Base-by-base conservation (phyloP, 352 stramenopile species). In the Globisporangium recalcitrans region DNA sequence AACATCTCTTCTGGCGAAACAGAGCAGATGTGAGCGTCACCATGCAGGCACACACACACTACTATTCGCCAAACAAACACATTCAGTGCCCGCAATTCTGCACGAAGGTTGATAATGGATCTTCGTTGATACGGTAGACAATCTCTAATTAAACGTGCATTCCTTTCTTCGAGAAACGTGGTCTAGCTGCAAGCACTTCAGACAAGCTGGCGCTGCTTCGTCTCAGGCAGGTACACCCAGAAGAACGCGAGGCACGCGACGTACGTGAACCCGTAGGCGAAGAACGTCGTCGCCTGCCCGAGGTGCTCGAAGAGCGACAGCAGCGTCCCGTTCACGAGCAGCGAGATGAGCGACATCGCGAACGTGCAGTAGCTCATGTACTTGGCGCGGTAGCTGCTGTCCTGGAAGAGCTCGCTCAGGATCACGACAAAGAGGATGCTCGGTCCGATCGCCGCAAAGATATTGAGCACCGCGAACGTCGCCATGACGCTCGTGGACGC, bases 341-440 rank as follows among this genome's bases (percentile, higher is more conserved):
- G 70, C 56, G 86, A 93, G 53, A 93, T 84, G 54, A 91, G 75
- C 54, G 85, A 95, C 85, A 95, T 95, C 42, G 83, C 69, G 65
- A 95, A 95, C 42, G 85, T 95, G 64, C 85, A 95, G 72, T 91
- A 93, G 75, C 85, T 93, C 83, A 93, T 95, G 77, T 90, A 93
- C 22, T 73, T 68, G 27, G 85, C 85, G 21, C 85, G 85, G 62
- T 92, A 89, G 67, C 73, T 88, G 62, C 74, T 87, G 73, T 91
- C 78, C 51, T 86, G 80, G 61, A 95, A 95, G 34, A 95, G 72
- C 62, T 95, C 85, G 46, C 78, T 91, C 26, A 95, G 70, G 64
- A 95, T 93, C 2, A 95, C 80, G 46, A 95, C 77, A 29, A 95
- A 95, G 16, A 93, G 73, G 55, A 90, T 81, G 62, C 80, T 90